Evolutionary conservation across 2,329 filamentous ascomycete genomes (phyloP), one percentile per base, ranked within the genome.

Genomic region (Diplocarpon rosae): DNA sequence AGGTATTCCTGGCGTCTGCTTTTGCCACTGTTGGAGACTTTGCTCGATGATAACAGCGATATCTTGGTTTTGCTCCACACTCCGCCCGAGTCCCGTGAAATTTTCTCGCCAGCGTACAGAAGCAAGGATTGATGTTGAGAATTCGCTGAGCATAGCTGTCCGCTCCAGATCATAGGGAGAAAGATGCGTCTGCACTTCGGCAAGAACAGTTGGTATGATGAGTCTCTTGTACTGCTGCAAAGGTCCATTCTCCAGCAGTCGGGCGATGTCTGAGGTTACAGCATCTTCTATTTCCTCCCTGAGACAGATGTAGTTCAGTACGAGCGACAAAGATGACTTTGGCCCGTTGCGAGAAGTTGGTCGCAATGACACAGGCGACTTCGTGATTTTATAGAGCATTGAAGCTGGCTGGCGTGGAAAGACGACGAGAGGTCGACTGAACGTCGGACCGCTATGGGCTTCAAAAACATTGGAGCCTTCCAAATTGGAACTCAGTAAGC

Each of bases 321-420:
- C 76, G 20, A 96, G 70, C 13, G 81, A 75, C 61, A 89, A 59
- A 3, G 62, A 59, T 34, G 61, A 61, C 38, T 65, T 65, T n/a
- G 56, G 52, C 37, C 60, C 63, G 39, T 47, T 60, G 43, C 44
- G 55, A 47, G 50, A 45, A 13, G 32, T 33, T 5, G 36, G 24
- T 5, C 33, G 39, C 10, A 42, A 13, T 7, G 35, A 39, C 69
- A 1, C 66, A 69, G 1, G 65, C 69, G 32, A 59, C 62, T 77
- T 74, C 0, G 64, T 76, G 43, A 95, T 83, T 58, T 81, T 86
- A 66, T 93, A 95, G 0, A 90, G 67, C 9, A 95, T 64, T 12
- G 82, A 85, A 1, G 85, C 82, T 0, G 90, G 85, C 56, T 95
- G 86, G 52, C 83, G 83, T 0, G 83, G 77, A 55, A 90, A 94